Evolutionary conservation across 768 basidiomycete genomes (phyloP), one percentile per base, ranked within the genome.

Genomic region (Zangia roseola): DNA sequence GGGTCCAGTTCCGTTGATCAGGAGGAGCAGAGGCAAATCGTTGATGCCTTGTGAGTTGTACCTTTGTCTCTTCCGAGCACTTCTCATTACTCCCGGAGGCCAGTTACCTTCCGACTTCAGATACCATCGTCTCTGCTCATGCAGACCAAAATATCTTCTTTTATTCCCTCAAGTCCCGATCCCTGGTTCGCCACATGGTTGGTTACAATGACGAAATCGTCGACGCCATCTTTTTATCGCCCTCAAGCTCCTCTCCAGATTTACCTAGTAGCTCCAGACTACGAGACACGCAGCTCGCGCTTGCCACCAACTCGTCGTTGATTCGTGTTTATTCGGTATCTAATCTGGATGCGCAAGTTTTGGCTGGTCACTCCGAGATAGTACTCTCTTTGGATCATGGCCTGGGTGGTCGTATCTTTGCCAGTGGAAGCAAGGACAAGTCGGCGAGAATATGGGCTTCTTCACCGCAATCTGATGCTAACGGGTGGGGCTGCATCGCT

Each of bases 201-300:
- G 97, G 97, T 0, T 99, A 88, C 77, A 98, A 98, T 67, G 97
- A 99, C 69, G 95, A 98, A 69, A 94, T 98, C 56, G 88, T 97
- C 43, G 97, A 98, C 60, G 81, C 85, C 5, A 75, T 80, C 23
- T 91, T 94, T 71, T 77, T 99, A 50, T 80, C 80, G 38, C 63
- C 76, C 26, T n/a, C 59, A 21, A 64, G 73, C 19, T 40, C 64
- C 17, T 59, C 55, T 7, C 56, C 55, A 24, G 53, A 60, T 6
- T 25, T 55, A 0, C 43, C 64, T 2, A 58, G 54, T 30, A 49
- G 53, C 20, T 41, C 62, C 14, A 47, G 56, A 34, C 53, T 61
- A 20, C 64, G 63, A 44, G 90, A 94, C 64, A 78, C 83, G 2
- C 86, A 91, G 58, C 71, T 98, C 26, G 97, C 95, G 17, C 75